Evolutionary conservation across 1,139 yeast genomes (phyloP).

Genomic region (Saccharomycopsis crataegensis): DNA sequence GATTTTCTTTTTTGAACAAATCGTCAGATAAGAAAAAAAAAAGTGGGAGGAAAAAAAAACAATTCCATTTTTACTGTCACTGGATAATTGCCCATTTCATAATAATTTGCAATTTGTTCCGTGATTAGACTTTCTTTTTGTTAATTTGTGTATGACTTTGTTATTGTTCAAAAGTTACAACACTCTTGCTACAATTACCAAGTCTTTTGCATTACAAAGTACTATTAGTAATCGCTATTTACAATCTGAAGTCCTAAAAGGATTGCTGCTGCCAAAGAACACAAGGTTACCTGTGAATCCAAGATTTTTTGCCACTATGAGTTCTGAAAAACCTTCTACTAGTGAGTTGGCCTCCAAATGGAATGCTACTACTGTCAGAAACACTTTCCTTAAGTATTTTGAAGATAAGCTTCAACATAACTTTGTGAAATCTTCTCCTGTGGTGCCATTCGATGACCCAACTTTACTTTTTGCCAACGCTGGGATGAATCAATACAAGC

Average conservation of each 20-base stretch:
- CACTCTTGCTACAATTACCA: too few species aligned
- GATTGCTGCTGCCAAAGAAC: too few species aligned
- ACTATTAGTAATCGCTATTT: too few species aligned
- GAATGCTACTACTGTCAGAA: conserved; percentile 75
- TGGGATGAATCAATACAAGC: conserved; percentile 98
- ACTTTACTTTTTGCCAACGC: conserved; percentile 93
- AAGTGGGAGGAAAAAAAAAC: neutral
- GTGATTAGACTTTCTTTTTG: too few species aligned
- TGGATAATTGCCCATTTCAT: too few species aligned
- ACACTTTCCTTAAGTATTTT: conserved; percentile 79
- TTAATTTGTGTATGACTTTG: too few species aligned
- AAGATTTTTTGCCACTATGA: neutral
- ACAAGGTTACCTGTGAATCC: too few species aligned
- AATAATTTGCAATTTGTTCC: too few species aligned
- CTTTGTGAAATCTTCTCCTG: conserved; percentile 88
- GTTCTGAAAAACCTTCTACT: neutral
- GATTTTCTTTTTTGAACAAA: too few species aligned
- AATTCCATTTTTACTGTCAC: neutral
- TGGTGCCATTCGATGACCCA: conserved; percentile 96
- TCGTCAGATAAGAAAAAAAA: neutral
- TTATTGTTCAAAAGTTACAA: too few species aligned
- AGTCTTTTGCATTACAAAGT: too few species aligned
- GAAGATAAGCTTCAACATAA: conserved; percentile 56
- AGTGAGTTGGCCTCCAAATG: conserved; percentile 30
- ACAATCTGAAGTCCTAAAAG: too few species aligned